Base-by-base conservation (phyloP, 2,329 filamentous ascomycete species). In the Diaporthe sp. region DNA sequence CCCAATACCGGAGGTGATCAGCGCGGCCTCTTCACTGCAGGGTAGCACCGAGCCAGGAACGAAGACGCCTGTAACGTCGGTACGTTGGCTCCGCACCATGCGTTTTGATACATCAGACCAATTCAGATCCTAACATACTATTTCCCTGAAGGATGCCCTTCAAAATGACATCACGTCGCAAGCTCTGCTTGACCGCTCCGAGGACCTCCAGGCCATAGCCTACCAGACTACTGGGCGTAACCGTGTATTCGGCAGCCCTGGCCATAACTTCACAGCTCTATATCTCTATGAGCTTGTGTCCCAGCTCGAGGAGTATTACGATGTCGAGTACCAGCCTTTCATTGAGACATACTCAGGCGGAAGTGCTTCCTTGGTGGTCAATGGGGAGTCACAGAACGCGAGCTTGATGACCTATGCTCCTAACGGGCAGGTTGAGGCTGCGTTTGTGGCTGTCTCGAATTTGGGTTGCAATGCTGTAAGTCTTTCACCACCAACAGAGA, bases 401-500 rank as follows among this genome's bases (percentile, higher is more conserved):
- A 39, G 42, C 28, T 15, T 59, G 8, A 46, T 73, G 55, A 62
- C 57, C 12, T 73, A 73, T 46, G 58, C 70, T 3, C 70, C 70
- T 4, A 62, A 83, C n/a, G 78, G 80, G 15, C 81, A 85, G 68
- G 81, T 86, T 42, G 81, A 83, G 55, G 82, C 82, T 49, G 84
- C 85, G 2, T 80, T 81, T 44, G 79, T 83, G 19, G 82, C 84
- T 72, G 82, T 82, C 17, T 70, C 34, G 12, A 85, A 85, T 37
- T 84, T 84, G 1, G 84, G 81, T 62, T 88, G 87, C 77, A 82
- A 85, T 28, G 83, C 79, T 9, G 62, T 68, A 53, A 49, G 62
- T 31, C 25, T 25, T 17, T 22, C 9, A 8, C 4, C 10, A 5
- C 10, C 12, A 6, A 22, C 2, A 13, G 4, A 44, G 28, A 67